Base-by-base conservation (phyloP, 2,329 filamentous ascomycete genomes). In the Talaromyces albobiverticillius region DNA sequence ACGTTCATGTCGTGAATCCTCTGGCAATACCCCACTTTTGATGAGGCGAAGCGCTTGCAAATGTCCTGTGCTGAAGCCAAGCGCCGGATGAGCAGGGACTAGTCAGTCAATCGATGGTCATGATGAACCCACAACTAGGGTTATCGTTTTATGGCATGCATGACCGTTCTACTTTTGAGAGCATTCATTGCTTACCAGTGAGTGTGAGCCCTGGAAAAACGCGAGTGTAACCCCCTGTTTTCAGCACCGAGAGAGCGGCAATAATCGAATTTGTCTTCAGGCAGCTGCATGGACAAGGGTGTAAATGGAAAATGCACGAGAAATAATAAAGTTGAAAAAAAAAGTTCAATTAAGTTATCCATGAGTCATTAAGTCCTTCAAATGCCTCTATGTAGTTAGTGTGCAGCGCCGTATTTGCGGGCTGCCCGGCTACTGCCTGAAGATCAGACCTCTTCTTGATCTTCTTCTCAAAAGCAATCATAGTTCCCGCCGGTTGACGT, bases 161-260 rank as follows among this genome's bases (percentile, higher is more conserved):
- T 85, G 69, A 85, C 81, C 48, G 84, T 84, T 59, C 80, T 85
- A 25, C 70, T 85, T 16, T 72, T 85, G 54, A 78, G 85, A 56
- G 83, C 82, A 29, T 82, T 80, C 26, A 67, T 84, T 59, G 82
- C 83, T 57, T 81, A 78, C 70, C 83, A 56, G 73, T 84, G 63
- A 81, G 79, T 40, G 82, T 83, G 69, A 82, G 78, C 56, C 67
- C 84, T 53, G 62, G 16, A 38, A 38, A 4, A 82, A 79, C 75
- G 81, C 77, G 73, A 68, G 26, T 29, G 73, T 32, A 6, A 18
- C 42, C 22, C 16, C 40, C 22, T n/a, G 18, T 20, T 25, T 25
- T 23, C 51, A 16, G 18, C 20, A 38, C 26, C 38, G 18, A 34
- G 14, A 29, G 23, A 18, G 14, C 4, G 10, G 16, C 16, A 41